A percentile compares a stretch with the other conserved stretches of the same genome.
phyloP scores from a whole-genome alignment of 2,329 filamentous ascomycete species.

The Coniochaeta prunicola region DNA sequence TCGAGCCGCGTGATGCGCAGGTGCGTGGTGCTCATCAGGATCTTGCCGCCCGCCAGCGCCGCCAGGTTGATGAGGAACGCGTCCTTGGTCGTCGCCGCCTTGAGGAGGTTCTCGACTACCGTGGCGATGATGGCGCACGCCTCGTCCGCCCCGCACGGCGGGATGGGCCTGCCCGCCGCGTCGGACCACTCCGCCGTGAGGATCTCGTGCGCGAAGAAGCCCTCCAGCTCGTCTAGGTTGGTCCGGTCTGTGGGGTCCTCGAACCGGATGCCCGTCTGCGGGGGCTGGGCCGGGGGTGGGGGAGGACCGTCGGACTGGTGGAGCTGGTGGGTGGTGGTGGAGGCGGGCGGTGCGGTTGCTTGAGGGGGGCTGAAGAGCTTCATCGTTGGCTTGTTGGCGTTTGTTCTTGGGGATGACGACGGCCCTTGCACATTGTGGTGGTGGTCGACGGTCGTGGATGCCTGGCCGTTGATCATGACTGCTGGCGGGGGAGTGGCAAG shows the following conservation, averaged over 20 bases:
- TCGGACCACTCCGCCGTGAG: slow-evolving; percentile 46
- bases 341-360: slow-evolving; percentile 3
- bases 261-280: not conserved
- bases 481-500: slow-evolving; percentile 22
- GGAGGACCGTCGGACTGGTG: not conserved
- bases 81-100: slow-evolving; percentile 42
- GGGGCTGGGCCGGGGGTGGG: not conserved
- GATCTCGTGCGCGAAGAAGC: slow-evolving; percentile 44
- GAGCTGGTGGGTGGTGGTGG: not conserved
- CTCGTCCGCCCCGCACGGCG: slow-evolving; percentile 42
- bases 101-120: slow-evolving; percentile 45
- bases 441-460: slow-evolving; percentile 4
- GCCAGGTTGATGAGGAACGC: slow-evolving; percentile 53
- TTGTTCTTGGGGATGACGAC: not conserved
- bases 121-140: slow-evolving; percentile 45
- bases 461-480: slow-evolving; percentile 23
- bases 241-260: slow-evolving; percentile 31
- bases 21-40: slow-evolving; percentile 37
- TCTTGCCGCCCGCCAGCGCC: slow-evolving; percentile 45
- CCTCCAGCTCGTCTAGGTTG: slow-evolving; percentile 50
- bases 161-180: slow-evolving; percentile 31
- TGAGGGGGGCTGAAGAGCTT: slow-evolving; percentile 1
- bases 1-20: slow-evolving; percentile 36
- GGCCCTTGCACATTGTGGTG: not conserved
- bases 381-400: not conserved